These are phyloP conservation scores for Arthroderma sp. DNA, from an alignment of 2,329 filamentous ascomycete genomes.

Conservation along the genomic window DNA sequence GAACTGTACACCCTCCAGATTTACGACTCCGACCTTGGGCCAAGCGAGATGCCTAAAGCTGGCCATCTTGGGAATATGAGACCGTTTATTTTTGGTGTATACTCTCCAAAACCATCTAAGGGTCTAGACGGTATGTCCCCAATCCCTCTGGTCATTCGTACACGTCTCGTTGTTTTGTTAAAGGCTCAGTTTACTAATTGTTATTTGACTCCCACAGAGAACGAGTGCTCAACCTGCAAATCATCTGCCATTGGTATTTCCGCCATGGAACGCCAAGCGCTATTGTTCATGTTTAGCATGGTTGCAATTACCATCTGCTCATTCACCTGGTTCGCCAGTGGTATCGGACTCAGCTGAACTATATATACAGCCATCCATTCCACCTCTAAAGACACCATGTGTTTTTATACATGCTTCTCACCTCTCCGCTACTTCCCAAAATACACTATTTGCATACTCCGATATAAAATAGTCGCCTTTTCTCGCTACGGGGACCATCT, in stretches of 20 bases:
- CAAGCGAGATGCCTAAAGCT: slow-evolving; percentile 38
- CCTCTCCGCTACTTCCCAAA: not conserved
- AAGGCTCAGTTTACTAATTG: not conserved
- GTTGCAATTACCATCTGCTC: slow-evolving; percentile 43
- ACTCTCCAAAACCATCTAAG: slow-evolving; percentile 40
- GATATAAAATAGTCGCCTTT: slow-evolving; percentile 1
- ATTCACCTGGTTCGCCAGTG: slow-evolving; percentile 40
- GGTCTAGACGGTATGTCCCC: slow-evolving; percentile 34
- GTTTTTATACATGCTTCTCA: not conserved
- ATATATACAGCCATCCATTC: not conserved
- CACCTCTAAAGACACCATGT: not conserved
- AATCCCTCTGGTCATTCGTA: not conserved
- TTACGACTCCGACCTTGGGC: slow-evolving; percentile 43
- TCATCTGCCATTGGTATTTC: slow-evolving; percentile 29
- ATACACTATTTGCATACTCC: not conserved
- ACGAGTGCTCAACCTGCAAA: slow-evolving; percentile 42
- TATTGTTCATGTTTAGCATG: slow-evolving; percentile 44
- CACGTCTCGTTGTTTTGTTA: no score
- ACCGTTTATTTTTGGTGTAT: slow-evolving; percentile 50
- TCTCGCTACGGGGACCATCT: not conserved
- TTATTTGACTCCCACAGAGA: slow-evolving; percentile 26
- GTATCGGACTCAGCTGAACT: slow-evolving; percentile 19
- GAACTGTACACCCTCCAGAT: slow-evolving; percentile 52
- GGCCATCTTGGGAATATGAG: slow-evolving; percentile 43
- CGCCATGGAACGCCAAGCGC: slow-evolving; percentile 39